Evolutionary conservation across 495 filamentous ascomycete genomes (phyloP).

Genomic region (Neurospora sp.): DNA sequence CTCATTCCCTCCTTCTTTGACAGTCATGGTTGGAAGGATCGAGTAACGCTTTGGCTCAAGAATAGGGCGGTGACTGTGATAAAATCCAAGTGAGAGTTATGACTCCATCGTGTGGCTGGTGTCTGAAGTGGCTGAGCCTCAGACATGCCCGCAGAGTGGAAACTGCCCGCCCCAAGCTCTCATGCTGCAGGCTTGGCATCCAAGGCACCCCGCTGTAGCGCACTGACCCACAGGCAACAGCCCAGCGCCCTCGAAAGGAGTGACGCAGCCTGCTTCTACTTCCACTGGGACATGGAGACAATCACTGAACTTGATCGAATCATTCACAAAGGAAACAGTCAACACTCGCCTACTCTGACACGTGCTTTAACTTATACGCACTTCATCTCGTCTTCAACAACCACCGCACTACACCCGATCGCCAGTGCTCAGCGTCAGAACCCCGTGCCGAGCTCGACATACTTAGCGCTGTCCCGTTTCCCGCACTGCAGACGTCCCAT

Average conservation of each 20-base stretch:
- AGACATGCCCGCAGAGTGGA: not conserved
- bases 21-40: not conserved
- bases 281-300: not conserved
- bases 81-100: not conserved
- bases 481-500: not conserved
- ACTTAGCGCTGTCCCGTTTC: not conserved
- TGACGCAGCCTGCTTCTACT: constrained; percentile 6
- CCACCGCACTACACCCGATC: constrained; percentile 18
- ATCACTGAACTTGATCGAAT: not conserved
- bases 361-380: not conserved
- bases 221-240: not conserved
- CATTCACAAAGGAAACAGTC: not conserved
- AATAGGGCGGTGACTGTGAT: not conserved
- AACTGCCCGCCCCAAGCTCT: not conserved
- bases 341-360: not conserved
- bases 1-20: not conserved
- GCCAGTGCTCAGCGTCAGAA: constrained; percentile 15
- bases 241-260: not conserved
- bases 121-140: not conserved
- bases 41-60: not conserved
- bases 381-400: constrained; percentile 18
- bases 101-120: not conserved
- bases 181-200: not conserved
- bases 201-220: not conserved
- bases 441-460: not conserved